Evolutionary conservation across 768 basidiomycete genomes (phyloP).

Genomic region (Russula foetens): DNA sequence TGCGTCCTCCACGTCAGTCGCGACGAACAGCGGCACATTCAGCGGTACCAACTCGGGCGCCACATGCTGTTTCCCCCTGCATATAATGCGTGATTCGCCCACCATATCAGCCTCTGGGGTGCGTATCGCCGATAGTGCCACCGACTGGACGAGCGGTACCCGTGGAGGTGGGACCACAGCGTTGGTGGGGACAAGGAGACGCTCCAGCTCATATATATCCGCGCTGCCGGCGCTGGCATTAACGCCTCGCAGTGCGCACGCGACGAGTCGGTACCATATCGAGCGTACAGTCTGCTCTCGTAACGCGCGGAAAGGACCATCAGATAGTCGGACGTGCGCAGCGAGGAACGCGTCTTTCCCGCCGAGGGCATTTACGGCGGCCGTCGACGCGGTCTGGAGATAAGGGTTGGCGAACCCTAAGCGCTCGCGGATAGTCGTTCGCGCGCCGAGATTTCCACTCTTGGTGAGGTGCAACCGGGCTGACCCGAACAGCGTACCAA

Average conservation of each 20-base stretch:
- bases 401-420: constrained; percentile 52
- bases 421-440: constrained; percentile 38
- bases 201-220: constrained; percentile 5
- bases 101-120: neutral
- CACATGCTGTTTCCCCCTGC: constrained; percentile 35
- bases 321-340: constrained; percentile 61
- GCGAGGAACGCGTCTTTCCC: constrained; percentile 41
- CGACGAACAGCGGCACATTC: constrained; percentile 56
- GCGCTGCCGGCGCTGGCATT: neutral
- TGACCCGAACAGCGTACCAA: constrained; percentile 74
- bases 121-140: constrained; percentile 15
- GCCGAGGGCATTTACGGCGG: constrained; percentile 33
- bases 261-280: constrained; percentile 53
- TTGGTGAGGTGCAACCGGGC: constrained; percentile 50
- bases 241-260: constrained; percentile 32
- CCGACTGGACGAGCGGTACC: constrained; percentile 18
- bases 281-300: constrained; percentile 35
- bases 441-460: constrained; percentile 33
- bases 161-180: constrained; percentile 23
- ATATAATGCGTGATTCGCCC: constrained; percentile 23
- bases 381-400: constrained; percentile 36
- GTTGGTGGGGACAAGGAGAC: constrained; percentile 2
- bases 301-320: constrained; percentile 48
- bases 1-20: constrained; percentile 48
- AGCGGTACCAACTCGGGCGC: constrained; percentile 29